Evolutionary conservation across 2,329 filamentous ascomycete species (phyloP), one percentile per base, ranked within the genome.

Genomic region (Nannizziopsis barbatae): DNA sequence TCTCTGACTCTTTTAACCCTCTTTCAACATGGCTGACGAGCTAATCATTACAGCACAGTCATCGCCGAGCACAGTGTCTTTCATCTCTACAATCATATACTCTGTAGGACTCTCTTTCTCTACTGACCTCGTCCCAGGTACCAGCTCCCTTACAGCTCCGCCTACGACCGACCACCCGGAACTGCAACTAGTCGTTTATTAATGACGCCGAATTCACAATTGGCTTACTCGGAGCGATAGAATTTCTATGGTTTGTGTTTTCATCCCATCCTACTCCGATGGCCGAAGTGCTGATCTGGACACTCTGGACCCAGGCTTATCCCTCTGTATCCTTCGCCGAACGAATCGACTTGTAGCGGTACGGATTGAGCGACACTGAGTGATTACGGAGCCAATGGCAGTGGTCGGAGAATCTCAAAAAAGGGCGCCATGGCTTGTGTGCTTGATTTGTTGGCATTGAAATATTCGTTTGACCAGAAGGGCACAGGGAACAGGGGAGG

Each of bases 381-480:
- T 12, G 11, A 27, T 11, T 20, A 11, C 39, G 17, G 35, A 15
- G 22, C 43, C 33, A 45, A 37, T 37, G 9, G 17, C 12, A 10
- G 36, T 14, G 2, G 15, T 7, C 5, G 27, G 10, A 30, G 41
- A 27, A 43, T 27, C 12, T 15, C 22, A 3, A 27, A 27, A 27
- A 27, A 27, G 22, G 22, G 22, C 22, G 7, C 22, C 22, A 27
- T 7, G 22, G 27, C 17, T 37, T 38, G 33, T 18, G 22, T 31
- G 35, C 35, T 10, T 45, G 43, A 45, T 45, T 38, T n/a, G 43
- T 15, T 45, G 43, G 43, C 35, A 18, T 22, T 36, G 17, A 45
- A n/a, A 18, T 8, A 8, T 7, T 15, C 31, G 20, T n/a, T 38
- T 10, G 36, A 18, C 33, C 18, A 38, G 27, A 37, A 15, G 30